Percentiles rank a stretch among this genome's conserved stretches.
Conservation (phyloP, 768 basidiomycete genomes). For the Phallus indusiatus region DNA sequence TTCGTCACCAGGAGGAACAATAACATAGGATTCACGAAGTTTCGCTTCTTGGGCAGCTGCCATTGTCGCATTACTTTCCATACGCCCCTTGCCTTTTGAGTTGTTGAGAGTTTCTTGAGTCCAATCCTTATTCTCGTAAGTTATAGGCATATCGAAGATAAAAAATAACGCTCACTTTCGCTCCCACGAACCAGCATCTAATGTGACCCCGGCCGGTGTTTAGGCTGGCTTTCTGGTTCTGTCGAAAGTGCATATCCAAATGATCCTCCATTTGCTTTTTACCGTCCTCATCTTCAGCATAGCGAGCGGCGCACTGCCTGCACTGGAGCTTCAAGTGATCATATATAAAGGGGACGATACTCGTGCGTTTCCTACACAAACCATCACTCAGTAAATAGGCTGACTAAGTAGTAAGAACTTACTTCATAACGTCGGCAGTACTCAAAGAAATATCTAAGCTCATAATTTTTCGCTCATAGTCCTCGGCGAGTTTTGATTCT, state of each 20-base stretch:
- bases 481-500: neutral
- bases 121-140: constrained; percentile 64
- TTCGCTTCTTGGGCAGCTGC: constrained; percentile 67
- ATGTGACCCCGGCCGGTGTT: constrained; percentile 77
- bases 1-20: constrained; percentile 85
- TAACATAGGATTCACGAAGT: constrained; percentile 67
- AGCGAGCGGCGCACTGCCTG: constrained; percentile 89
- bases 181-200: constrained; percentile 78
- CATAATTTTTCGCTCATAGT: constrained; percentile 53
- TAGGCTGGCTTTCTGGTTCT: constrained; percentile 78
- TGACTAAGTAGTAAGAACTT: constrained; percentile 16
- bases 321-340: constrained; percentile 72
- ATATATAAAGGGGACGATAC: constrained; percentile 60
- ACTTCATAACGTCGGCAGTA: constrained; percentile 67
- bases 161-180: constrained; percentile 51
- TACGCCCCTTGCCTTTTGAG: constrained; percentile 61
- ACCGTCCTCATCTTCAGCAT: constrained; percentile 60
- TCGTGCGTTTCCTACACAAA: constrained; percentile 43
- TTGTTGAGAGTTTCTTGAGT: constrained; percentile 54
- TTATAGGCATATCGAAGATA: neutral
- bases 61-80: constrained; percentile 50
- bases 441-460: constrained; percentile 51
- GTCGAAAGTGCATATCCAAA: constrained; percentile 92
- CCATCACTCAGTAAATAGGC: neutral
- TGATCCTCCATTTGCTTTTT: constrained; percentile 79